phyloP scores from a whole-genome alignment of 768 basidiomycete species.

The Tricholoma hemisulphureum region DNA sequence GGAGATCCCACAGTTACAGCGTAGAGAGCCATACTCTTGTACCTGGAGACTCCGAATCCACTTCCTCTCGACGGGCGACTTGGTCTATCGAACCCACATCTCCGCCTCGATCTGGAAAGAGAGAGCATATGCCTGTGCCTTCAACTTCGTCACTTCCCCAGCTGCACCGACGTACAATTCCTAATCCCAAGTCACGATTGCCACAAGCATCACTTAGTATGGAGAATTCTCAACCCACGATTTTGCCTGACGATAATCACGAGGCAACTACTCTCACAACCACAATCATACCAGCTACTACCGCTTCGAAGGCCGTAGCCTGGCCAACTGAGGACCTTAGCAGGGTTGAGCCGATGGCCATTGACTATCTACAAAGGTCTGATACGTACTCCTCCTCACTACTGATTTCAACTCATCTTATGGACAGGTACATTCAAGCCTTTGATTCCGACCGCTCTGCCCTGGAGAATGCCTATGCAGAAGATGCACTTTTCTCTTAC shows the following conservation, averaged over 20 bases:
- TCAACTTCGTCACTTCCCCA: background rate
- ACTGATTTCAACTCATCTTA: constrained; percentile 1
- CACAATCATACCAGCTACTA: background rate
- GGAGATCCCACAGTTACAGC: background rate
- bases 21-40: background rate
- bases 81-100: background rate
- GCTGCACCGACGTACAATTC: background rate
- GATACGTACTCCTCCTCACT: background rate
- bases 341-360: constrained; percentile 12
- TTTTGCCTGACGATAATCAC: background rate
- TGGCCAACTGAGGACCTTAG: constrained; percentile 6
- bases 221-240: background rate
- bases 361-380: constrained; percentile 14
- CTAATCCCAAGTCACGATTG: background rate
- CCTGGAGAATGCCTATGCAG: constrained; percentile 26
- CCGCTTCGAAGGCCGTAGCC: background rate
- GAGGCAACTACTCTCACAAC: background rate
- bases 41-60: background rate
- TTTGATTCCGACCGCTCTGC: constrained; percentile 27
- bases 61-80: background rate
- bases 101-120: background rate
- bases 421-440: constrained; percentile 18
- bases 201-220: background rate
- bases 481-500: constrained; percentile 27
- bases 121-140: background rate